phyloP scores from a whole-genome alignment of 345 rosid genomes.

The Salix caprea region DNA sequence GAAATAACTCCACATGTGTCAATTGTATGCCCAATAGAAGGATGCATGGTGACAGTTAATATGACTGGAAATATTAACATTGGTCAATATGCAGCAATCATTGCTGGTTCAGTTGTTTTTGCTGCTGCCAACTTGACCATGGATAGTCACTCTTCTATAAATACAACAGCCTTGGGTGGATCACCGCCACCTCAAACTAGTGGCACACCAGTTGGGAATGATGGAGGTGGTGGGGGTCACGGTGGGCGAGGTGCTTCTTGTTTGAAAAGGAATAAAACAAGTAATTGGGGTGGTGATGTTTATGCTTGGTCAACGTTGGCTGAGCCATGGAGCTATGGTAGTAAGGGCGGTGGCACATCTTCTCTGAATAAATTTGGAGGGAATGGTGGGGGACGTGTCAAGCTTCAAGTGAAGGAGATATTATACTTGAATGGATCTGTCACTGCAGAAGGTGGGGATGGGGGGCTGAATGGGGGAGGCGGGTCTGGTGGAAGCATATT shows the following conservation, averaged over 20 bases:
- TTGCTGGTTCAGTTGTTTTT: constrained; percentile 70
- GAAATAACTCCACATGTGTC: constrained; percentile 69
- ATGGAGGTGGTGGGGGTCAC: constrained; percentile 98
- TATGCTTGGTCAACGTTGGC: constrained; percentile 85
- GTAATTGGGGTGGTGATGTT: constrained; percentile 93
- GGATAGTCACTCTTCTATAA: constrained; percentile 55
- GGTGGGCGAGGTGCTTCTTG: constrained; percentile 99
- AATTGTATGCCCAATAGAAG: constrained; percentile 60
- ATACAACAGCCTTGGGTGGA: constrained; percentile 78
- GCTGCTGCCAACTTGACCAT: constrained; percentile 58
- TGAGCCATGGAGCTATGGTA: constrained; percentile 91
- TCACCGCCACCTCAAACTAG: constrained; percentile 92
- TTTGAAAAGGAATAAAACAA: constrained; percentile 47
- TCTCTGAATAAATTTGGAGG: constrained; percentile 52
- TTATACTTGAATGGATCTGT: constrained; percentile 78
- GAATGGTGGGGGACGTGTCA: constrained; percentile 86
- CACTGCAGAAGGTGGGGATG: constrained; percentile 77
- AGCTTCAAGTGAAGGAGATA: constrained; percentile 50
- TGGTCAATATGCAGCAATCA: constrained; percentile 54
- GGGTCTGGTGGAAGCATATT: constrained; percentile 96
- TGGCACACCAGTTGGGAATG: constrained; percentile 76
- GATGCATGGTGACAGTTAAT: constrained; percentile 64
- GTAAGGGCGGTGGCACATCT: constrained; percentile 71
- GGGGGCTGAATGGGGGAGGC: constrained; percentile 75
- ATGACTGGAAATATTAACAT: constrained; percentile 71